A percentile compares a stretch with the other conserved stretches of the same genome.
Evolutionary conservation across 805 yeast species (phyloP).

Genomic region (Citeromyces matritensis): DNA sequence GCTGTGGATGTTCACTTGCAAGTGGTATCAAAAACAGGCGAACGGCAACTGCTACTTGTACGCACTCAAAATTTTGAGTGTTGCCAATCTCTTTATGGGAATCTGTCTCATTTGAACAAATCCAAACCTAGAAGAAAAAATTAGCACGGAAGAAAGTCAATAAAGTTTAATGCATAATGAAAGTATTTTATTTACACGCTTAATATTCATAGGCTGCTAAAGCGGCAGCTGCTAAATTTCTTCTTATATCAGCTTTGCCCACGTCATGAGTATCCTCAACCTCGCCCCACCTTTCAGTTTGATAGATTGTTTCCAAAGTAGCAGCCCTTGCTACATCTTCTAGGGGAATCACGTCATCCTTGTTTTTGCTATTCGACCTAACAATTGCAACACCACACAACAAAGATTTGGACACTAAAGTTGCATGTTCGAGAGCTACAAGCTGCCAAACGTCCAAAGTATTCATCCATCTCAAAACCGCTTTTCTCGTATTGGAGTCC

Average conservation of each 20-base stretch:
- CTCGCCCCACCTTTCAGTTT: constrained; percentile 92
- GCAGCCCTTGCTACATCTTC: constrained; percentile 69
- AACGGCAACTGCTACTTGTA: not conserved
- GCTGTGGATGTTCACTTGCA: too few relatives aligned
- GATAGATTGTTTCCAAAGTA: constrained; percentile 69
- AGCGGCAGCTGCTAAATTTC: constrained; percentile 72
- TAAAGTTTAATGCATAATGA: not conserved
- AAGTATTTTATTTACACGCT: constrained; percentile 1
- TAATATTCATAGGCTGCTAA: constrained; percentile 22
- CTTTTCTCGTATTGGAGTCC: constrained; percentile 34
- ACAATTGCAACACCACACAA: constrained; percentile 64
- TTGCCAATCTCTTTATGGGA: not conserved
- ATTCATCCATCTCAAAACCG: constrained; percentile 52
- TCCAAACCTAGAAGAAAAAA: too few relatives aligned
- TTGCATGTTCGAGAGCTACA: constrained; percentile 84
- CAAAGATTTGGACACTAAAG: constrained; percentile 73
- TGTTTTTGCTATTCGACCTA: constrained; percentile 21
- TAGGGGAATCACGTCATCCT: constrained; percentile 16
- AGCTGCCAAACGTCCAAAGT: constrained; percentile 59
- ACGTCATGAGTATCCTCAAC: constrained; percentile 98
- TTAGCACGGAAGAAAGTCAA: too few relatives aligned
- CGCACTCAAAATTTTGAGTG: not conserved
- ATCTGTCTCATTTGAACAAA: too few relatives aligned
- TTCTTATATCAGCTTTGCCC: constrained; percentile 77
- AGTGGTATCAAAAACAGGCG: too few relatives aligned